These are phyloP conservation scores for Didymella lethalis DNA, from an alignment of 2,329 filamentous ascomycete genomes.

Conservation along the genomic window DNA sequence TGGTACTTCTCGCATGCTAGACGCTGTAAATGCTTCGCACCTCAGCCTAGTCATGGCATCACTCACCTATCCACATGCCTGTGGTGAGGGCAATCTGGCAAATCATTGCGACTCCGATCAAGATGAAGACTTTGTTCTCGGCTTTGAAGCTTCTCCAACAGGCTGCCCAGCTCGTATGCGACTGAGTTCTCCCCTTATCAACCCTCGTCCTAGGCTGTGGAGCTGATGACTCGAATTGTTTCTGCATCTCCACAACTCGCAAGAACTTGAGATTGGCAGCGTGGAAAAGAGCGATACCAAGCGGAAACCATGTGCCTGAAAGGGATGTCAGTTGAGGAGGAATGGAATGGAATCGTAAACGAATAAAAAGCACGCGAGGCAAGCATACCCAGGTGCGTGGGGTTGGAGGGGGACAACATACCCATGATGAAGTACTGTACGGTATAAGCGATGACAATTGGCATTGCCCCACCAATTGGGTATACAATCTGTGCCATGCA, in stretches of 20 bases:
- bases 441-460: constrained; percentile 24
- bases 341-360: background rate
- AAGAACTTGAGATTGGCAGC: constrained; percentile 29
- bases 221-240: constrained; percentile 15
- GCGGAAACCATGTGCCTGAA: constrained; percentile 24
- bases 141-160: constrained; percentile 8
- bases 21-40: too few species aligned
- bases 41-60: too few species aligned
- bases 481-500: constrained; percentile 28
- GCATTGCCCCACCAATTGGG: constrained; percentile 23
- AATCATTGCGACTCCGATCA: constrained; percentile 13
- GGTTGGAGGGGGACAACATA: background rate
- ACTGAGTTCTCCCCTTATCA: constrained; percentile 1
- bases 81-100: constrained; percentile 15
- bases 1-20: constrained; percentile 23
- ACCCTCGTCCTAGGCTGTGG: constrained; percentile 2
- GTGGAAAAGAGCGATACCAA: constrained; percentile 33
- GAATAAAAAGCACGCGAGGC: background rate
- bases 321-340: background rate
- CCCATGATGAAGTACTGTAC: constrained; percentile 32
- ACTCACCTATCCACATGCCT: constrained; percentile 19
- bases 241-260: constrained; percentile 27
- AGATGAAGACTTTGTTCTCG: constrained; percentile 12
- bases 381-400: background rate
- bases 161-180: constrained; percentile 8